Conservation (phyloP, 345 rosid genomes). For the Litchi chinensis region DNA sequence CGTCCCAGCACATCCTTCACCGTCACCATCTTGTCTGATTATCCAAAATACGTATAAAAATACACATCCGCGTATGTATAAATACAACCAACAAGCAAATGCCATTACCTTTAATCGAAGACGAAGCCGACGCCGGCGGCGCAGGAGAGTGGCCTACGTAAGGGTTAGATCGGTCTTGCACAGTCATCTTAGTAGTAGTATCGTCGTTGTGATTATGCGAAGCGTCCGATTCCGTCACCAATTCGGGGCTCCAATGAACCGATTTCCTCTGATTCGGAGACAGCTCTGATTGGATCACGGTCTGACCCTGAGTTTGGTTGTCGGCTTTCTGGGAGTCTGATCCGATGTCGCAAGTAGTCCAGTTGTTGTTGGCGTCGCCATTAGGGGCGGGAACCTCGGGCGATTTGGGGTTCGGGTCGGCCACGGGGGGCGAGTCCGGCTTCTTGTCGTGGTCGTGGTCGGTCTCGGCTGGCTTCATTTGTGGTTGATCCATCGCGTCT, state of each 20-base stretch:
- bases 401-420: conserved; percentile 21
- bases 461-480: neutral
- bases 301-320: conserved; percentile 24
- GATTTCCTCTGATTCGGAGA: conserved; percentile 50
- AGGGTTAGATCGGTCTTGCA: conserved; percentile 53
- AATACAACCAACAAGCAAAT: neutral
- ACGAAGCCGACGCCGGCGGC: conserved; percentile 34
- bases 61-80: neutral
- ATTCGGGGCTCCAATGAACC: conserved; percentile 75
- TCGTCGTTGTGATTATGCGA: conserved; percentile 19
- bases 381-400: conserved; percentile 31
- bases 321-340: conserved; percentile 30
- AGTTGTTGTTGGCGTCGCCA: conserved; percentile 25
- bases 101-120: conserved; percentile 52
- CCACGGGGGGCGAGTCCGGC: conserved; percentile 13
- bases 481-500: conserved; percentile 20
- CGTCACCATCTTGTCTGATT: conserved; percentile 50
- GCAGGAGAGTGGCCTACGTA: conserved; percentile 47
- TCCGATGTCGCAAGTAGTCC: conserved; percentile 24
- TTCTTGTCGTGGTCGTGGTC: conserved; percentile 22
- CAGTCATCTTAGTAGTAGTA: conserved; percentile 12
- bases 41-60: conserved; percentile 13
- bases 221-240: conserved; percentile 56
- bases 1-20: conserved; percentile 46
- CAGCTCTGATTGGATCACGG: conserved; percentile 28